Percentiles rank a stretch among this genome's conserved stretches.
Conservation (phyloP, 345 rosid genomes). For the Eucalyptus urophylla region DNA sequence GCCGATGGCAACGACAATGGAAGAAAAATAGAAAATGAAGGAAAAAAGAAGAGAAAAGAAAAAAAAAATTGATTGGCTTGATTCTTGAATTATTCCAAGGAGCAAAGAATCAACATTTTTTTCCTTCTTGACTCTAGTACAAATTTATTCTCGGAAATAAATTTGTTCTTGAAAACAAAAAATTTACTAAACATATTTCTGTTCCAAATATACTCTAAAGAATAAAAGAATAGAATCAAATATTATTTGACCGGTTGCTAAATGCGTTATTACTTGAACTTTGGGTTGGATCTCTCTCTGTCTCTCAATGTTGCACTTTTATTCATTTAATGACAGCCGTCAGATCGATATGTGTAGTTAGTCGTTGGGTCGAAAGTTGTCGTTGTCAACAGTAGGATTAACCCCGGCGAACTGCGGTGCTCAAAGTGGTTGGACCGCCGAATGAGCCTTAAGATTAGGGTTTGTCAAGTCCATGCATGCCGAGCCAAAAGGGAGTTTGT, state of each 20-base stretch:
- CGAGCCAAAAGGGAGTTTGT: no score
- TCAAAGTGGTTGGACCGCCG: background rate
- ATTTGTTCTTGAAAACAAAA: accelerated
- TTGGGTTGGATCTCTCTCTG: no score
- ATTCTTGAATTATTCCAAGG: accelerated
- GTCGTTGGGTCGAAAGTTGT: background rate
- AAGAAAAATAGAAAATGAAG: no score
- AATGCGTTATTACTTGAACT: no score
- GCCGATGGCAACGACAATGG: no score
- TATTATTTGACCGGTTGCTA: accelerated
- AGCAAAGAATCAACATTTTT: no score
- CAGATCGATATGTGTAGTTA: background rate
- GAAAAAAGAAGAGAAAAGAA: no score
- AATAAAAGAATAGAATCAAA: accelerated
- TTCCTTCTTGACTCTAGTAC: no score
- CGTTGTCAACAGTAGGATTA: background rate
- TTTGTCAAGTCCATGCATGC: no score
- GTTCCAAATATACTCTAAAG: accelerated
- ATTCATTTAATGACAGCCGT: background rate
- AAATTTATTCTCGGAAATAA: no score
- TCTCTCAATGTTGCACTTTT: background rate
- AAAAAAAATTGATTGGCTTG: no score
- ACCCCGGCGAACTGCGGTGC: background rate
- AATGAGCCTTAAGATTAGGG: background rate
- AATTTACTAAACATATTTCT: accelerated